These are phyloP conservation scores for Magnaporthales sp. DNA, from an alignment of 2,329 filamentous ascomycete species.

Conservation along the genomic window DNA sequence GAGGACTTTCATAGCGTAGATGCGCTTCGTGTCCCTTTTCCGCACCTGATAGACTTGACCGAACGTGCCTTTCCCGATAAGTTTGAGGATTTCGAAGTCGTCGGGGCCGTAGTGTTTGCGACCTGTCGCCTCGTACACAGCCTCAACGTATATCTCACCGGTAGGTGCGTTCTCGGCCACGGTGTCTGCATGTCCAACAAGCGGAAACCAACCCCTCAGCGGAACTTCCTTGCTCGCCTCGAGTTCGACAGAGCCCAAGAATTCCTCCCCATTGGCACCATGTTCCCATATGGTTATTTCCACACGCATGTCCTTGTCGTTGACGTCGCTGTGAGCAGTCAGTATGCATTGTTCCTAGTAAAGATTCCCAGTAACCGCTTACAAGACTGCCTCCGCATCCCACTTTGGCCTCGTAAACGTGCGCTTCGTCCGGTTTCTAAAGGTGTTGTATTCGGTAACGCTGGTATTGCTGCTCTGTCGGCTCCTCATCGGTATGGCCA, in stretches of 20 bases:
- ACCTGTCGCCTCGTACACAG: constrained; percentile 77
- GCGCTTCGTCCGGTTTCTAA: constrained; percentile 46
- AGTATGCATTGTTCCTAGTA: background rate
- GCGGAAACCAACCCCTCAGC: constrained; percentile 75
- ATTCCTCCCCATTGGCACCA: constrained; percentile 71
- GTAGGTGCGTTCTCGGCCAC: constrained; percentile 63
- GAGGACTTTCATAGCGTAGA: constrained; percentile 98
- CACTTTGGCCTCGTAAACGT: constrained; percentile 80
- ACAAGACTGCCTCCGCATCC: constrained; percentile 96
- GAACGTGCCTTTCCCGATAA: constrained; percentile 97
- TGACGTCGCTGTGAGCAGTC: constrained; percentile 64
- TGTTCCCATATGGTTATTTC: constrained; percentile 92
- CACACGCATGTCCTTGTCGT: constrained; percentile 81
- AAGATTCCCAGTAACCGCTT: constrained; percentile 31
- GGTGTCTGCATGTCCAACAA: constrained; percentile 68
- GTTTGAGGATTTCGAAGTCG: constrained; percentile 90
- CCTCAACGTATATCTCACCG: constrained; percentile 82
- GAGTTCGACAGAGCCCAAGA: constrained; percentile 83
- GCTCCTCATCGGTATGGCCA: constrained; percentile 95
- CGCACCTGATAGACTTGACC: constrained; percentile 97
- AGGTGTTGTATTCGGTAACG: constrained; percentile 54
- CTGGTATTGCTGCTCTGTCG: constrained; percentile 95
- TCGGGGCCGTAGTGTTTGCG: constrained; percentile 89
- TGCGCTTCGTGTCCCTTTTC: constrained; percentile 91
- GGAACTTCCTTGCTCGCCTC: constrained; percentile 62